These are phyloP conservation scores for Cyberlindnera sargentensis DNA, from an alignment of 805 yeast genomes.

Conservation along the genomic window DNA sequence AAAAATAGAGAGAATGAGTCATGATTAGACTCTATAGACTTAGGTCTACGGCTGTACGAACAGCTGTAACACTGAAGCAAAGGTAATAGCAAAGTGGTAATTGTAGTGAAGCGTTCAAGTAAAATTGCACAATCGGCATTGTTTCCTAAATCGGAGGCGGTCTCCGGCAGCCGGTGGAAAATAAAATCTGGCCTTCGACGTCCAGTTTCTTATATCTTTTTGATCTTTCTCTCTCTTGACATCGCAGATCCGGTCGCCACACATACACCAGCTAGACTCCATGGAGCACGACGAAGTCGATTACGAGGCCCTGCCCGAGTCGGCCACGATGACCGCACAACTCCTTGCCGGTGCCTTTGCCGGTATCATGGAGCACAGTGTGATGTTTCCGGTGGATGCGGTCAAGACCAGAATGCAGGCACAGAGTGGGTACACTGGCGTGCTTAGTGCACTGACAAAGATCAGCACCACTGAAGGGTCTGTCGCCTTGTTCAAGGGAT, in stretches of 20 bases:
- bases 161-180: no score
- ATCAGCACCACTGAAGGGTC: slow-evolving; percentile 89
- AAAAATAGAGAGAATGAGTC: no score
- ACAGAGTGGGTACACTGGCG: slow-evolving; percentile 27
- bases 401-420: slow-evolving; percentile 90
- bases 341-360: slow-evolving; percentile 94
- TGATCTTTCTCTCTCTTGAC: no score
- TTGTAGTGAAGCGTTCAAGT: no score
- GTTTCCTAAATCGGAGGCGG: no score
- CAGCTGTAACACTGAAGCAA: no score
- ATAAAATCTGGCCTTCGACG: no score
- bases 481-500: slow-evolving; percentile 86
- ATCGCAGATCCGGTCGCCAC: no score
- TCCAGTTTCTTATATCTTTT: no score
- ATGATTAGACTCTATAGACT: not conserved
- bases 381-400: slow-evolving; percentile 96
- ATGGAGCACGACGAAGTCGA: slow-evolving; percentile 45
- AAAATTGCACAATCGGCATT: no score
- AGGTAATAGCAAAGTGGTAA: no score
- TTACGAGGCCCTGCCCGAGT: slow-evolving; percentile 86
- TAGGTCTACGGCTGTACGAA: not conserved
- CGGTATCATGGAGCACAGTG: slow-evolving; percentile 98
- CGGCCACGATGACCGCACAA: slow-evolving; percentile 77
- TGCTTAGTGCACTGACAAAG: slow-evolving; percentile 61
- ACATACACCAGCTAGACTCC: no score